Base-by-base conservation (phyloP, 2,329 filamentous ascomycete species). In the Coniochaeta pulveracea region DNA sequence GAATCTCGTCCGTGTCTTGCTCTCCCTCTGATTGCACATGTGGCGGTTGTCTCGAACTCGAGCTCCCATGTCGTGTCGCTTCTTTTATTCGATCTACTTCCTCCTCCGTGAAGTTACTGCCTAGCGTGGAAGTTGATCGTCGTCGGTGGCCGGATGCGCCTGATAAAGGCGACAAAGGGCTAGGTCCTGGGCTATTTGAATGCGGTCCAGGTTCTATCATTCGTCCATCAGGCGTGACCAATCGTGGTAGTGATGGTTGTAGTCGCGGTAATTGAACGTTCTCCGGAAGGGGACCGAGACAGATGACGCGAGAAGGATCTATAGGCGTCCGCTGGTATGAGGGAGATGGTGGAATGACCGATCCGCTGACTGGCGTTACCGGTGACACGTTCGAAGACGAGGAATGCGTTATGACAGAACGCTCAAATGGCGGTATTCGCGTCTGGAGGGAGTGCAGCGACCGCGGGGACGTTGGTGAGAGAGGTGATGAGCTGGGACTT, bases 101-200 rank as follows among this genome's bases (percentile, higher is more conserved):
- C 16, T 73, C 64, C 8, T 69, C 61, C 0, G 70, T 75, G 42
- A 61, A 75, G 37, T 74, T 71, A 46, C 70, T 74, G 14, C 69
- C 69, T 6, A 74, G 47, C 3, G 67, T 73, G 36, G 63, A 60
- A 19, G 51, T 52, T 5, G 50, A 53, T 6, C 43, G 40, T 19
- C 49, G 48, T 2, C 41, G 38, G 6, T 36, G 33, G 3, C 38
- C 40, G 11, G 39, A 35, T 5, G 40, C 40, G 28, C 39, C 45
- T 3, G 39, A 32, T 4, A 38, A 34, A 27, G 34, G 14, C 8
- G 28, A 33, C 10, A 35, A 26, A 6, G 36, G 32, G 15, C 40
- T 51, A 29, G 17, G 34, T 19, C 36, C 54, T 37, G 34, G 42
- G 27, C 39, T 34, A 16, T 15, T 28, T 4, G 24, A 22, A 9